Evolutionary conservation across 257 asterid species (phyloP).

Genomic region (Nicotiana undulata): DNA sequence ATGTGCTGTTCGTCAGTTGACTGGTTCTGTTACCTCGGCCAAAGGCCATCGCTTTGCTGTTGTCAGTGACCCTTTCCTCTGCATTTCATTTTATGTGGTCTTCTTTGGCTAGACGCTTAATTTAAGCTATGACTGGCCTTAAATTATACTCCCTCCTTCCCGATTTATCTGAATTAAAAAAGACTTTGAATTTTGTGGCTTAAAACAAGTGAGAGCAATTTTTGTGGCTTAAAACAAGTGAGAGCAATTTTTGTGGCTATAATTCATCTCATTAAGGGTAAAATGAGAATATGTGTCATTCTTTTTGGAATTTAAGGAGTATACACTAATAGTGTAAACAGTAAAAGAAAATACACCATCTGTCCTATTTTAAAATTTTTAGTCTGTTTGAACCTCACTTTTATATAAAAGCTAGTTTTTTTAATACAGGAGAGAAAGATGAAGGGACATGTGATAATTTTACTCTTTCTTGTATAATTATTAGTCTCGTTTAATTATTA

Average conservation of each 20-base stretch:
- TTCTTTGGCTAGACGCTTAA: no score
- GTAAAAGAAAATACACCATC: not conserved
- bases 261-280: no score
- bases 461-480: not conserved
- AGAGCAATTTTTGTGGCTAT: no score
- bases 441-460: not conserved
- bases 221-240: no score
- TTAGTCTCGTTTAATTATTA: not conserved
- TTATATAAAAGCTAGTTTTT: not conserved
- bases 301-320: not conserved
- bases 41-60: slow-evolving; percentile 72
- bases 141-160: no score
- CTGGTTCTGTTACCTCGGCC: slow-evolving; percentile 56
- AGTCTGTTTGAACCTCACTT: not conserved
- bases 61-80: slow-evolving; percentile 27
- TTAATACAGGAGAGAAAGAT: not conserved
- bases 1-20: slow-evolving; percentile 54
- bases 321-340: not conserved
- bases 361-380: not conserved
- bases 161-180: no score
- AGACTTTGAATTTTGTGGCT: no score
- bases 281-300: no score
- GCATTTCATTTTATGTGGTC: not conserved
- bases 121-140: no score
- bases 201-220: no score